Evolutionary conservation across 2,329 filamentous ascomycete species (phyloP), one percentile per base, ranked within the genome.

Genomic region (Lachnellula suecica): DNA sequence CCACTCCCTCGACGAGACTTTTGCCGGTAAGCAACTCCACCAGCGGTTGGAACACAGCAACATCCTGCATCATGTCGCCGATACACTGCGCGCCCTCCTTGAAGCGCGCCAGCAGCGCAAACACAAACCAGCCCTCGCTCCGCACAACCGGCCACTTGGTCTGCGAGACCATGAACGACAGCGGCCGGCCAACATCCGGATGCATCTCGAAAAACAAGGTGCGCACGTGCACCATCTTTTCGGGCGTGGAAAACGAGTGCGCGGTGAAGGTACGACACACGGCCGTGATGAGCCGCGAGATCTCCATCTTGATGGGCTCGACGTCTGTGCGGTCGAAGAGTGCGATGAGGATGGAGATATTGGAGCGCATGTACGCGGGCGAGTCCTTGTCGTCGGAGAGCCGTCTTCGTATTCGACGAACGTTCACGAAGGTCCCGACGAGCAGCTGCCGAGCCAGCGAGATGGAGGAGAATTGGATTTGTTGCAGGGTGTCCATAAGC

Each of bases 61-160:
- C 62, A 0, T 73, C 67, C 9, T 72, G 64, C 41, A 84, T 65
- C 1, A 76, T 66, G 11, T 70, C 67, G 8, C 72, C 59, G 17
- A 81, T 74, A 10, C 78, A 67, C 2, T 65, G 60, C 2, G 78
- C 76, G 7, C 81, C 81, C 31, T 79, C 75, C 1, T 63, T 51
- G 2, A 76, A 75, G 24, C 81, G 74, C 37, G 76, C 75, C 74
- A 85, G 80, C 29, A 86, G 73, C 2, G 83, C 83, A 47, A 84
- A 74, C 5, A 83, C 76, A 56, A 86, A 85, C 76, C 82, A 81
- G 2, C 78, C 74, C 62, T 87, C 83, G 35, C 81, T 83, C 17
- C 79, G 74, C 2, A 87, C 70, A 2, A 78, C 72, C 0, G 81
- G 79, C 74, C 82, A 86, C 57, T 81, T 83, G 3, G 67, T 69